phyloP scores from a whole-genome alignment of 1,284 basidiomycete genomes.

The Phenoliferia sp. region DNA sequence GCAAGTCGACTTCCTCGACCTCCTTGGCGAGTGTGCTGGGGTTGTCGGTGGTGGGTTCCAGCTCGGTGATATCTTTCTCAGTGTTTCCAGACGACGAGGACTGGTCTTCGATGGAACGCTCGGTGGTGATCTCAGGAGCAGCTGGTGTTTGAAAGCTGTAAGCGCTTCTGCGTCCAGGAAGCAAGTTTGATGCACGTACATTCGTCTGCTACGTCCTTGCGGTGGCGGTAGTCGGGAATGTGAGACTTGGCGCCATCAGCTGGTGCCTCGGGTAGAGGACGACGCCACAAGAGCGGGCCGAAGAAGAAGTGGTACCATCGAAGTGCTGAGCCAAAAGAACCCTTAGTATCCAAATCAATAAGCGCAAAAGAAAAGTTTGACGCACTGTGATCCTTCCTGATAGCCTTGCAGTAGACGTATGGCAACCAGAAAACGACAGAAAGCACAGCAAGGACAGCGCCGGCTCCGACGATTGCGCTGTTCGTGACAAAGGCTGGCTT shows the following conservation, averaged over 20 bases:
- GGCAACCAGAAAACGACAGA: constrained; percentile 50
- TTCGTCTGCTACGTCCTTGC: constrained; percentile 13
- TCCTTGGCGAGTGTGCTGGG: constrained; percentile 16
- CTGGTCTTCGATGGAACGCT: background rate
- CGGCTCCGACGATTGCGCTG: constrained; percentile 47
- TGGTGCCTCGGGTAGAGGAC: constrained; percentile 42
- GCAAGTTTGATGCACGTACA: constrained; percentile 1
- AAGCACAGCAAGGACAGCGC: constrained; percentile 43
- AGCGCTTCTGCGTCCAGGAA: background rate
- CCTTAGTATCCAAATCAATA: background rate
- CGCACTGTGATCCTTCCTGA: constrained; percentile 48
- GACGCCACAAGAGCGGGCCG: constrained; percentile 48
- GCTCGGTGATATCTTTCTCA: background rate
- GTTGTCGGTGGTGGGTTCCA: background rate
- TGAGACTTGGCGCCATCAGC: constrained; percentile 18
- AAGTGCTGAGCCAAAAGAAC: constrained; percentile 21
- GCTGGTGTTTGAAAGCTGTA: background rate
- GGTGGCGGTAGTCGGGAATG: constrained; percentile 46
- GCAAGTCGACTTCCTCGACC: constrained; percentile 31
- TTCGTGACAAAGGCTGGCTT: constrained; percentile 41
- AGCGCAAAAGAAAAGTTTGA: background rate
- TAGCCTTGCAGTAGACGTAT: constrained; percentile 48
- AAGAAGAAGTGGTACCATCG: constrained; percentile 48
- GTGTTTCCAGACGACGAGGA: background rate
- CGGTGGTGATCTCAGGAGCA: constrained; percentile 1